phyloP scores from a whole-genome alignment of 139 green algal species.

The Bryopsis sp. region DNA sequence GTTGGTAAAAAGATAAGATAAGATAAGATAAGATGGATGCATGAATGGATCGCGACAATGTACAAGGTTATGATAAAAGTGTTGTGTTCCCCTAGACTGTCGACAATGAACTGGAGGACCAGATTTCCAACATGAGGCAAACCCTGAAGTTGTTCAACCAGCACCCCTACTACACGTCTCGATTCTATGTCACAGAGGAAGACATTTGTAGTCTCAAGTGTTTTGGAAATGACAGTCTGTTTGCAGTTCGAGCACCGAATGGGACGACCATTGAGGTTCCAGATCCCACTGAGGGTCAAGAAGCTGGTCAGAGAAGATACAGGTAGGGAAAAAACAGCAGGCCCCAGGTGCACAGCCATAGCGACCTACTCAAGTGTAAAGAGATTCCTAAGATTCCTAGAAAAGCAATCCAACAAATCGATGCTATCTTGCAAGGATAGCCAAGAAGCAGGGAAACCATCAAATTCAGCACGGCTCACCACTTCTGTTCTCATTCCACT shows the following conservation, averaged over 20 bases:
- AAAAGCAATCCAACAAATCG: neutral
- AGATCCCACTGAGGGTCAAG: slow-evolving; percentile 40
- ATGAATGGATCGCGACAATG: too few relatives aligned
- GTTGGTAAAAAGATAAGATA: too few relatives aligned
- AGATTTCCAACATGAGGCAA: slow-evolving; percentile 32
- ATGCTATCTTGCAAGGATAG: neutral
- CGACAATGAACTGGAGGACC: slow-evolving; percentile 36
- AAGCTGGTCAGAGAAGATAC: slow-evolving; percentile 6
- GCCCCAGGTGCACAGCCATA: too few relatives aligned
- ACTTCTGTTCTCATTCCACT: neutral
- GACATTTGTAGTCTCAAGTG: slow-evolving; percentile 60
- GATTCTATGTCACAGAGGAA: slow-evolving; percentile 70
- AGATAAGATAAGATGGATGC: too few relatives aligned
- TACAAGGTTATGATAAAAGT: too few relatives aligned
- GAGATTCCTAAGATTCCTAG: too few relatives aligned
- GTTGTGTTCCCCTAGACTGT: too few relatives aligned
- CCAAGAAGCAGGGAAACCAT: neutral
- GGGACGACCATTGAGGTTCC: slow-evolving; percentile 70
- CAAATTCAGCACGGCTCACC: neutral
- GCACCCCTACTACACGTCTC: slow-evolving; percentile 39
- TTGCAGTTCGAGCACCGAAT: slow-evolving; percentile 68
- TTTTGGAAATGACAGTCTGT: slow-evolving; percentile 65
- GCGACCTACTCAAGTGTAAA: too few relatives aligned
- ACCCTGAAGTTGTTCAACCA: slow-evolving; percentile 29
- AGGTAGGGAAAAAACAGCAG: too few relatives aligned